Percentiles rank a stretch among this genome's conserved stretches.
Evolutionary conservation across 169 alveolate genomes (phyloP).

Genomic region (Eimeria mitis): DNA sequence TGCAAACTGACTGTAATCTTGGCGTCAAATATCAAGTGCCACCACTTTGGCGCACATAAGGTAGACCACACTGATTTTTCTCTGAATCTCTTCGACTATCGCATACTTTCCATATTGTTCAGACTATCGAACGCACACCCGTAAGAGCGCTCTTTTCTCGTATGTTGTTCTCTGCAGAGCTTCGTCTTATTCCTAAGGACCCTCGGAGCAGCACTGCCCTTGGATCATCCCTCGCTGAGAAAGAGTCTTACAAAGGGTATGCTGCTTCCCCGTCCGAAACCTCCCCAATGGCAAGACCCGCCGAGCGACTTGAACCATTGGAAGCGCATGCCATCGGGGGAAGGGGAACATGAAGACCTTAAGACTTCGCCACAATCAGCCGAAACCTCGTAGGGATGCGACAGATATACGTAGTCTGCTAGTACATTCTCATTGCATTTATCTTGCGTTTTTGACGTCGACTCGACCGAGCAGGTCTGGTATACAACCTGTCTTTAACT

Average conservation of each 20-base stretch:
- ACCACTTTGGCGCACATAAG: neutral
- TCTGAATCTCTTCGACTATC: neutral
- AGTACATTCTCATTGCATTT: neutral
- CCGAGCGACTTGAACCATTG: neutral
- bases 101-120: neutral
- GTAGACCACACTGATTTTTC: neutral
- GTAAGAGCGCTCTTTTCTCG: neutral
- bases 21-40: neutral
- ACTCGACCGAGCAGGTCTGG: neutral
- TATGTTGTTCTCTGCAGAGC: constrained; percentile 16
- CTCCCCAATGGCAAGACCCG: neutral
- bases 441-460: neutral
- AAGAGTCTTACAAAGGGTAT: neutral
- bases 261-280: constrained; percentile 42
- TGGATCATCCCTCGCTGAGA: constrained; percentile 69
- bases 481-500: neutral
- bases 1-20: neutral
- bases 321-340: neutral
- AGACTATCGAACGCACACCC: neutral
- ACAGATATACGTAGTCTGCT: neutral
- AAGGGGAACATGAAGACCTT: neutral
- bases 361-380: neutral
- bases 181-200: constrained; percentile 43
- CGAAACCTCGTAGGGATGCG: neutral
- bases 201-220: constrained; percentile 64